These are phyloP conservation scores for Fraxinus pennsylvanica DNA, from an alignment of 257 asterid species.

Conservation along the genomic window DNA sequence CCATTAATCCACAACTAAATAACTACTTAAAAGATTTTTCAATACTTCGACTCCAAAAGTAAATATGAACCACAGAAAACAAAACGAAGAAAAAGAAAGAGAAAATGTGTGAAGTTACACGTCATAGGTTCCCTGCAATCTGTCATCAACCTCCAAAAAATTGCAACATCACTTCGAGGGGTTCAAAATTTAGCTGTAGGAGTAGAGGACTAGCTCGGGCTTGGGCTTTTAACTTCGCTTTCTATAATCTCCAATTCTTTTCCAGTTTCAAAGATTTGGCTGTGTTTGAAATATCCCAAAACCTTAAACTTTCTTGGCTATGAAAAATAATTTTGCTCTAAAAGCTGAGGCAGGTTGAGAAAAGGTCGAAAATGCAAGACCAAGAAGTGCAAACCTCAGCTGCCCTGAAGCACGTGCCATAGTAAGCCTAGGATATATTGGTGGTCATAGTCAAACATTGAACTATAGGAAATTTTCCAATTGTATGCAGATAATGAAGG, in stretches of 20 bases:
- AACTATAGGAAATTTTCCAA: background rate
- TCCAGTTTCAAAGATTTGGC: background rate
- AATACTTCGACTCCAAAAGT: background rate
- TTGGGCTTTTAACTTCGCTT: background rate
- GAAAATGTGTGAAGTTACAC: background rate
- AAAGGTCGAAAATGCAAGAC: background rate
- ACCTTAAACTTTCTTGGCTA: background rate
- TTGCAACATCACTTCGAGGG: background rate
- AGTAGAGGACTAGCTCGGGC: background rate
- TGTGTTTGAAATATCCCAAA: background rate
- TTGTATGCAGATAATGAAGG: background rate
- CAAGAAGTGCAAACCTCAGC: background rate
- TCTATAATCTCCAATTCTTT: background rate
- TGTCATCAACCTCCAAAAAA: background rate
- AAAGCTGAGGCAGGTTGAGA: background rate
- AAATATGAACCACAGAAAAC: background rate
- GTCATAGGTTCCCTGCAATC: background rate
- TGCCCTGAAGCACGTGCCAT: background rate
- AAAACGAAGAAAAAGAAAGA: background rate
- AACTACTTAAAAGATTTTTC: background rate
- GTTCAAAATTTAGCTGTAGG: background rate
- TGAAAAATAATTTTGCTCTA: background rate
- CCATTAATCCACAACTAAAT: background rate
- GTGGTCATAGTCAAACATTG: background rate
- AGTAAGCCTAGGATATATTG: background rate